Evolutionary conservation across 208 protist species (phyloP).

Genomic region (Acanthamoeba castellanii): DNA sequence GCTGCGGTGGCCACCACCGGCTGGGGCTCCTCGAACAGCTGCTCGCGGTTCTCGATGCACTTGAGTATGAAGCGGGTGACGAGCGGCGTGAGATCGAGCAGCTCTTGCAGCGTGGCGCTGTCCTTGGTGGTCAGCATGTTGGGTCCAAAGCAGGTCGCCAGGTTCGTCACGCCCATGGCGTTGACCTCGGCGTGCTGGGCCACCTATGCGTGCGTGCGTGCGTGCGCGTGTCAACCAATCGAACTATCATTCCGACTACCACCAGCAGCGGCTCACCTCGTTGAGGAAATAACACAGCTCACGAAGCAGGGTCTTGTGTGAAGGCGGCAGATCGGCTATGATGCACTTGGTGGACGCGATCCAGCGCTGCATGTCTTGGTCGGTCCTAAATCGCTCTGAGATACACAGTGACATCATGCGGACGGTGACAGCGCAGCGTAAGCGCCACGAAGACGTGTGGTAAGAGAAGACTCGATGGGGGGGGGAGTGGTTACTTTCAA

Average conservation of each 20-base stretch:
- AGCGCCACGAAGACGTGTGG: not conserved
- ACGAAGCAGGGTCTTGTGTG: not conserved
- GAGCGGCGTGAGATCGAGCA: conserved; percentile 48
- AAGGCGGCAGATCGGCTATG: not conserved
- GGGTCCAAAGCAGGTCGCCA: conserved; percentile 43
- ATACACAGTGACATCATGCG: not conserved
- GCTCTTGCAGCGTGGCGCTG: not conserved
- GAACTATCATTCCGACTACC: not conserved
- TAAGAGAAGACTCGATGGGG: not conserved
- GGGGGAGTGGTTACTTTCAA: not conserved
- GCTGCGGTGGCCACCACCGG: not conserved
- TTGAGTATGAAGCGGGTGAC: conserved; percentile 51
- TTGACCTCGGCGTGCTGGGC: conserved; percentile 31
- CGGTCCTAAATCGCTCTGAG: not conserved
- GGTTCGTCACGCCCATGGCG: conserved; percentile 20
- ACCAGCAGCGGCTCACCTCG: not conserved
- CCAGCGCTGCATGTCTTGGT: conserved; percentile 24
- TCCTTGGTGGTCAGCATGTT: conserved; percentile 40
- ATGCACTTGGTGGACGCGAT: conserved; percentile 10
- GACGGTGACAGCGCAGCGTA: too few relatives aligned
- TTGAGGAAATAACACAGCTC: conserved; percentile 10
- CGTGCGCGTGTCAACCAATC: not conserved
- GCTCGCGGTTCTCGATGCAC: conserved; percentile 32
- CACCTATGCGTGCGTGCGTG: not conserved
- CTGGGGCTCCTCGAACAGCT: not conserved